phyloP scores from a whole-genome alignment of 495 filamentous ascomycete species.

The Xylaria scruposa region DNA sequence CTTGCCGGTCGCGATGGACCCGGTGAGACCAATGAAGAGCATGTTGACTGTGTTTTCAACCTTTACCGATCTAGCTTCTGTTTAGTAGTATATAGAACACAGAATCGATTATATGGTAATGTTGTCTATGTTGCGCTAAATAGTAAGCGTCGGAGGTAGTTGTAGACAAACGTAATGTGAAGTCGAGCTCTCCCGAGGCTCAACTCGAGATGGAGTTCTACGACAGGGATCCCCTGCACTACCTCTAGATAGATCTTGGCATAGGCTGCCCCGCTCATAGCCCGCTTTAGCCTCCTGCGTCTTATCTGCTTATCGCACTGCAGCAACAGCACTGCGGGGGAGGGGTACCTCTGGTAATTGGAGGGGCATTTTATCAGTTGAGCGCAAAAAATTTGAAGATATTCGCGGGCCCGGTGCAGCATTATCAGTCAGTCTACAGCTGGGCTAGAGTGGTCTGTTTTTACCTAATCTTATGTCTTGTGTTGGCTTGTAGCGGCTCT shows the following conservation, averaged over 20 bases:
- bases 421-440: constrained; percentile 20
- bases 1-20: constrained; percentile 98
- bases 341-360: constrained; percentile 25
- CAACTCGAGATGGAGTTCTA: constrained; percentile 16
- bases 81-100: not conserved
- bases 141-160: too few species aligned
- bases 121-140: not conserved
- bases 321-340: constrained; percentile 24
- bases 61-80: not conserved
- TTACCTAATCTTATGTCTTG: not conserved
- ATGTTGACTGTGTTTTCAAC: constrained; percentile 55
- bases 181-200: constrained; percentile 21
- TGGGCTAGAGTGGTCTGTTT: not conserved
- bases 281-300: not conserved
- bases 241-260: not conserved
- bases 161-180: constrained; percentile 13
- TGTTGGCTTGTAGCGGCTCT: not conserved
- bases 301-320: constrained; percentile 27
- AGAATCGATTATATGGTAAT: not conserved
- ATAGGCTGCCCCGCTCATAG: not conserved
- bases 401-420: constrained; percentile 23
- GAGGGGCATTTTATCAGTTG: constrained; percentile 22
- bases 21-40: constrained; percentile 95
- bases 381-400: constrained; percentile 29
- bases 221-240: constrained; percentile 17